Evolutionary conservation across 768 basidiomycete genomes (phyloP).

Genomic region (Nidularia pulvinata): DNA sequence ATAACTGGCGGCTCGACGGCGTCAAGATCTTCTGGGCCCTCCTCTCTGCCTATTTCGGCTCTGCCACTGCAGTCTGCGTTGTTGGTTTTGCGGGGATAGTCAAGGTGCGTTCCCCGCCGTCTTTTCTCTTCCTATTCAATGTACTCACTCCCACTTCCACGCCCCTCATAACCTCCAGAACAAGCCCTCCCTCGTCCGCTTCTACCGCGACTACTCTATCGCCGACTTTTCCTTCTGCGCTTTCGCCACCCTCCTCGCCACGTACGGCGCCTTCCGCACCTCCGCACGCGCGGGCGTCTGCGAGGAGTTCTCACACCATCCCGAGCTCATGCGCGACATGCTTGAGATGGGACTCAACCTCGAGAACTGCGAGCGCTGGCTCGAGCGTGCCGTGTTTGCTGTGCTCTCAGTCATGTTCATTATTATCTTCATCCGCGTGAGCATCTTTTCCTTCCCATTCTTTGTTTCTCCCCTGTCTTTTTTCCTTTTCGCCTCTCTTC

Average conservation of each 20-base stretch:
- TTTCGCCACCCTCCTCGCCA: conserved; percentile 52
- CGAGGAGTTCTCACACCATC: conserved; percentile 74
- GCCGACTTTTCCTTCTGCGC: conserved; percentile 76
- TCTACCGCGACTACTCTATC: conserved; percentile 82
- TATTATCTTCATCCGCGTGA: conserved; percentile 65
- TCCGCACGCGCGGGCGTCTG: conserved; percentile 62
- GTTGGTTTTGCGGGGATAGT: conserved; percentile 71
- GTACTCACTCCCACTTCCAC: conserved; percentile 2
- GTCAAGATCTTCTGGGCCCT: conserved; percentile 60
- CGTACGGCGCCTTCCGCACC: conserved; percentile 58
- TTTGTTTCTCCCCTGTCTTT: not conserved
- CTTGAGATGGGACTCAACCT: conserved; percentile 71
- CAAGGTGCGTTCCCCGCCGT: conserved; percentile 42
- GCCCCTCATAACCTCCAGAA: conserved; percentile 33
- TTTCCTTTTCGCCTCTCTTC: not conserved
- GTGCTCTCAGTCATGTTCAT: conserved; percentile 59
- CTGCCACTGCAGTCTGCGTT: conserved; percentile 61
- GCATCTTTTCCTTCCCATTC: conserved; percentile 18
- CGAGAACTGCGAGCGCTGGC: conserved; percentile 83
- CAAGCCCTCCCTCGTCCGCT: conserved; percentile 64
- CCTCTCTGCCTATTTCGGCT: conserved; percentile 64
- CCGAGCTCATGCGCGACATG: conserved; percentile 72
- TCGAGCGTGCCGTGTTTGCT: conserved; percentile 63
- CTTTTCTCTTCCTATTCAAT: not conserved
- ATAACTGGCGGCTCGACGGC: conserved; percentile 36